Base-by-base conservation (phyloP, 495 filamentous ascomycete species). In the Tuber borchii region DNA sequence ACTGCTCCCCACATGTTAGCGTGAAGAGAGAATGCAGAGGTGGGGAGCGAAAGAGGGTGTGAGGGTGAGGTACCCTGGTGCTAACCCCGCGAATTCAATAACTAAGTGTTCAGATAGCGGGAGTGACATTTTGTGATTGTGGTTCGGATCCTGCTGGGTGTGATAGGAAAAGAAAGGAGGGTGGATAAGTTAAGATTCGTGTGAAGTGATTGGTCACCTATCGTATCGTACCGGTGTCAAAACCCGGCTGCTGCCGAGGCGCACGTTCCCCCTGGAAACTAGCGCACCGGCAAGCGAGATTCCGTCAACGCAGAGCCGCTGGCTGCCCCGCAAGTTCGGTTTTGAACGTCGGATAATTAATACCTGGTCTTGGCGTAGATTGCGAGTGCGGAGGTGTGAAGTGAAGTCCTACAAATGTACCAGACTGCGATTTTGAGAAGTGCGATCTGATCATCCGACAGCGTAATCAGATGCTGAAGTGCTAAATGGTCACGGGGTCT, bases 1-100 rank as follows among this genome's bases (percentile, higher is more conserved):
- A 51, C 91, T 93, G 93, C 69, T 40, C 39, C 20, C n/a, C 46
- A 73, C 16, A 56, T n/a, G 46, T 75, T 44, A 74, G 75, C 43
- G 75, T 75, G 51, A 14, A 43, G 20, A 61, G 61, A 46, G 69
- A 68, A 37, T 37, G 34, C 34, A 37, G 34, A 37, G 34, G 17
- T 45, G 48, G 42, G 61, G 34, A 10, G 22, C 12, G 17, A 16
- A 37, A 61, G 56, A 26, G 56, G 46, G 37, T 6, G 39, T 65
- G 44, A 68, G 74, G 34, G 61, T 16, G 43, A 70, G 45, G 26
- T 61, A 86, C 93, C 94, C 93, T 83, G 94, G 93, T 69, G 94
- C 94, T 69, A 97, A 87, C 19, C 94, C 93, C 34, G 92, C 94
- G 77, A 97, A 91, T 85, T 97, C 94, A 43, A 97, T 87, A 74